phyloP scores from a whole-genome alignment of 768 basidiomycete genomes.

The Tylopilus sp. region DNA sequence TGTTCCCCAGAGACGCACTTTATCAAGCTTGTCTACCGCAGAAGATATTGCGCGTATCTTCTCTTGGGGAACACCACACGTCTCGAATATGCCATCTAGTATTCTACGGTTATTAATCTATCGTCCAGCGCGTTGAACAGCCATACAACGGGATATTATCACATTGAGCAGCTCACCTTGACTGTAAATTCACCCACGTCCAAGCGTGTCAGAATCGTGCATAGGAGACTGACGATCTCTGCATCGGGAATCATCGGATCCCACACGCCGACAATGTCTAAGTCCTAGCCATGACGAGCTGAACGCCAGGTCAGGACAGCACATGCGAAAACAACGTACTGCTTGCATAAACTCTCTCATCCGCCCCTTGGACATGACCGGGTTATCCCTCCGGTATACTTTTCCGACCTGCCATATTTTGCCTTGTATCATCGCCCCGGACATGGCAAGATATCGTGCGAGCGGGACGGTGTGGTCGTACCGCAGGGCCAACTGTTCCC shows the following conservation, averaged over 20 bases:
- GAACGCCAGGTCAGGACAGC: not conserved
- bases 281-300: slow-evolving; percentile 60
- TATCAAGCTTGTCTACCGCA: slow-evolving; percentile 98
- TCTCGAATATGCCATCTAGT: slow-evolving; percentile 93
- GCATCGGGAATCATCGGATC: slow-evolving; percentile 98
- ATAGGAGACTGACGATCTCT: slow-evolving; percentile 79
- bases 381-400: slow-evolving; percentile 96
- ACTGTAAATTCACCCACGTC: slow-evolving; percentile 94
- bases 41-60: slow-evolving; percentile 92
- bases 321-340: slow-evolving; percentile 39
- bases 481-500: slow-evolving; percentile 89
- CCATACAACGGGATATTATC: not conserved
- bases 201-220: slow-evolving; percentile 74
- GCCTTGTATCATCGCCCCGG: slow-evolving; percentile 70
- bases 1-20: slow-evolving; percentile 47
- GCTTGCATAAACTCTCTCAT: slow-evolving; percentile 99
- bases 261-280: slow-evolving; percentile 90
- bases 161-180: slow-evolving; percentile 55
- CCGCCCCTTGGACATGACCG: slow-evolving; percentile 95
- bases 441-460: slow-evolving; percentile 94
- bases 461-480: slow-evolving; percentile 98
- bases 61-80: slow-evolving; percentile 88
- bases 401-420: slow-evolving; percentile 99
- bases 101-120: slow-evolving; percentile 96
- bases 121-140: not conserved